Percentiles rank a stretch among this genome's conserved stretches.
These are phyloP conservation scores for Barnettozyma sp. DNA, from an alignment of 805 yeast genomes.

Conservation along the genomic window DNA sequence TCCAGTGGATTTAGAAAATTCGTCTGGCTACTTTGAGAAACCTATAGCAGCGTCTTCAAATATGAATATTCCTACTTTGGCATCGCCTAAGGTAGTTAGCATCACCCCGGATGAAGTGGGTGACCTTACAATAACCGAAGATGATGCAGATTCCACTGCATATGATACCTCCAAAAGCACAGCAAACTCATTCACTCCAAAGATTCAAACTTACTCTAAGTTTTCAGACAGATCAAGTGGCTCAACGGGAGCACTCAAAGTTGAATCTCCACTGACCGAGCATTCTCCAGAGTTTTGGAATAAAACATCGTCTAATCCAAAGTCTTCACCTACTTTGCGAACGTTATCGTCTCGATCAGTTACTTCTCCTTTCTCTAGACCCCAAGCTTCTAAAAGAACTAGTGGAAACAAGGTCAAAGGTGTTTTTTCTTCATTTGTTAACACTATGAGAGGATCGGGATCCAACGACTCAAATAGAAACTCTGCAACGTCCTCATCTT, in stretches of 20 bases:
- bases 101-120: constrained; percentile 21
- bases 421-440: constrained; percentile 44
- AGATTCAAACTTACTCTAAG: constrained; percentile 5
- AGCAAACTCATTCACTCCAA: constrained; percentile 13
- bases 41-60: constrained; percentile 27
- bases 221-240: constrained; percentile 8
- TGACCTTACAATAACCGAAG: constrained; percentile 21
- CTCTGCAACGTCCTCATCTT: constrained; percentile 15
- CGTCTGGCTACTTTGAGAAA: constrained; percentile 16
- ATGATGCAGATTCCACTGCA: constrained; percentile 7
- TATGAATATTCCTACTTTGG: constrained; percentile 21
- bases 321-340: constrained; percentile 12
- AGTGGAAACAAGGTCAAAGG: constrained; percentile 51
- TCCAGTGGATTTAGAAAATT: constrained; percentile 6
- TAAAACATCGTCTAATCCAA: constrained; percentile 1
- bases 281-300: constrained; percentile 7
- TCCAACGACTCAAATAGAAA: constrained; percentile 13
- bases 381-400: constrained; percentile 26
- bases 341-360: constrained; percentile 20
- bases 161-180: constrained; percentile 7
- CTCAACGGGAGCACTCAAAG: constrained; percentile 2
- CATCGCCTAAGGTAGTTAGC: constrained; percentile 17
- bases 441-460: constrained; percentile 38
- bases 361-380: constrained; percentile 20
- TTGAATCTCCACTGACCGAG: constrained; percentile 2